Base-by-base conservation (phyloP, 1,284 basidiomycete genomes). In the Phaffia rhodozyma region DNA sequence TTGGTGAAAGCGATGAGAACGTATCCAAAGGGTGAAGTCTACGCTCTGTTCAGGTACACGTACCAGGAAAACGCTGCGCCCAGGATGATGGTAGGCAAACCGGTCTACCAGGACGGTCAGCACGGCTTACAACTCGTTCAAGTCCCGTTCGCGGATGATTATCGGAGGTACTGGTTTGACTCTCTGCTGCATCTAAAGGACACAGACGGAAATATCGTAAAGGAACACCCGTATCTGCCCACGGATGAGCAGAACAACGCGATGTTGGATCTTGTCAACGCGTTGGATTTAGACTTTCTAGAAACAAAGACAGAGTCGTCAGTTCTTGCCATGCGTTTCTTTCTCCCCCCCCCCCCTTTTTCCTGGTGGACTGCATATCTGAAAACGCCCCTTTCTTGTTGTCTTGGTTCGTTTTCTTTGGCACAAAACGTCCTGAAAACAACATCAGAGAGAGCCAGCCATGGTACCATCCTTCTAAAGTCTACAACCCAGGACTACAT, bases 61-160 rank as follows among this genome's bases (percentile, higher is more conserved):
- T 77, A 78, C 27, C 83, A 78, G 61, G 85, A 90, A 59, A 82
- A 82, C 11, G 76, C 80, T 66, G 90, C 92, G 67, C 88, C 91
- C 0, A 89, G 87, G 72, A 87, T 96, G 81, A 90, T 91, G 6
- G 78, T 90, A 16, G 80, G 88, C 53, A 75, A 78, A 1, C 86
- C 89, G 11, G 76, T 80, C 67, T 68, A 71, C 30, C 68, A 70
- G 58, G 81, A 83, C 1, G 80, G 83, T 47, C 80, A 87, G 7
- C 89, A 93, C 68, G 87, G 84, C 72, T 78, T 93, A 67, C 79
- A 90, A 59, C 93, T 87, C 87, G 82, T 83, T 27, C 85, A 86
- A 77, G 90, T 96, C 79, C 94, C 94, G 0, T 97, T 97, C 71
- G 89, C 91, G 3, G 92, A 97, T 71, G 94, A 98, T 70, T 79